Evolutionary conservation across 371 early-diverging fungal genomes (phyloP).

Genomic region (Capillidium heterosporum): DNA sequence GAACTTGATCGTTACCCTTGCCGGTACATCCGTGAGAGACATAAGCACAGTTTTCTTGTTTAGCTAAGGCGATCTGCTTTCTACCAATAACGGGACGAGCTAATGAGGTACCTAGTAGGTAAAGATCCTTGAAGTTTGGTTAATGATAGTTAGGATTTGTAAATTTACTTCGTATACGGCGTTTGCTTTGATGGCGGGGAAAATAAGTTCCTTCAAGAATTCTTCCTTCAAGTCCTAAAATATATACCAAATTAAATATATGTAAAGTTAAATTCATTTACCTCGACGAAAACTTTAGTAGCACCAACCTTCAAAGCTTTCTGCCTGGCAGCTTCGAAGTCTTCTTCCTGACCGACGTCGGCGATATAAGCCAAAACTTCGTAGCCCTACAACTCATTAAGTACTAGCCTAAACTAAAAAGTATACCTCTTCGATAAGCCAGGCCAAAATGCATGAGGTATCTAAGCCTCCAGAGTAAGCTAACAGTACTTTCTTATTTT

Average conservation of each 20-base stretch:
- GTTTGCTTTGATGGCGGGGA: conserved; percentile 87
- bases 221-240: conserved; percentile 68
- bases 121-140: conserved; percentile 29
- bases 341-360: conserved; percentile 95
- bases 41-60: conserved; percentile 72
- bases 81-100: conserved; percentile 93
- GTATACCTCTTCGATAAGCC: conserved; percentile 79
- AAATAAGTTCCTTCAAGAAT: conserved; percentile 84
- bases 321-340: conserved; percentile 78
- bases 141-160: background rate
- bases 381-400: conserved; percentile 36
- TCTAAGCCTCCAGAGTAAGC: conserved; percentile 97
- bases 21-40: conserved; percentile 97
- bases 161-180: conserved; percentile 64
- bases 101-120: conserved; percentile 89
- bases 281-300: conserved; percentile 84
- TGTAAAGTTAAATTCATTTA: conserved; percentile 11
- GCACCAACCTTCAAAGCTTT: conserved; percentile 91
- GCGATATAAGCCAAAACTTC: conserved; percentile 94
- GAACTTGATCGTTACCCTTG: conserved; percentile 97
- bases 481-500: conserved; percentile 80
- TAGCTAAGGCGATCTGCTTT: conserved; percentile 80
- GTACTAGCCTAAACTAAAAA: background rate
- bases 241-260: background rate
- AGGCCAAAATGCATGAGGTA: conserved; percentile 93